Conservation (phyloP, 805 yeast species). For the Wickerhamomyces subpelliculosus region DNA sequence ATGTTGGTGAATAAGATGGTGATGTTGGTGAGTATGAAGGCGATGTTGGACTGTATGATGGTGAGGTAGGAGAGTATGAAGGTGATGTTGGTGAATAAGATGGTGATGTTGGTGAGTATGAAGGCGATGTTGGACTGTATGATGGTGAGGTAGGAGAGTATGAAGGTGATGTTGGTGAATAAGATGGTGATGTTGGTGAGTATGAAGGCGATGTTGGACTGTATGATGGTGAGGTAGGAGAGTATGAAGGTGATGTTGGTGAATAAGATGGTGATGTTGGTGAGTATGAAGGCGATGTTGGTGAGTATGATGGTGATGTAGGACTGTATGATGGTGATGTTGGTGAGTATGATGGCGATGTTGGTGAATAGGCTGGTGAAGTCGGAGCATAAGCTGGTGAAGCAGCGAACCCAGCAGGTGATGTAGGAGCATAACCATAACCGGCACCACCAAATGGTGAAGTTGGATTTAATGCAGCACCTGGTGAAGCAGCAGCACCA, state of each 20-base stretch:
- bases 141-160: slow-evolving; percentile 76
- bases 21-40: slow-evolving; percentile 77
- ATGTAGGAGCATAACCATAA: slow-evolving; percentile 36
- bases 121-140: slow-evolving; percentile 55
- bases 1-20: slow-evolving; percentile 69
- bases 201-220: slow-evolving; percentile 73
- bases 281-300: slow-evolving; percentile 67
- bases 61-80: slow-evolving; percentile 70
- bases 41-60: slow-evolving; percentile 70
- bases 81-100: slow-evolving; percentile 72
- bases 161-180: slow-evolving; percentile 62
- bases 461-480: slow-evolving; percentile 37
- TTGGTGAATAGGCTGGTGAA: slow-evolving; percentile 68
- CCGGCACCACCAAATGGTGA: slow-evolving; percentile 40
- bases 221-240: slow-evolving; percentile 66
- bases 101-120: slow-evolving; percentile 77
- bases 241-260: slow-evolving; percentile 67
- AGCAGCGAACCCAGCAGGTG: slow-evolving; percentile 44
- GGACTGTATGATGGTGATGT: slow-evolving; percentile 61
- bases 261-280: slow-evolving; percentile 77
- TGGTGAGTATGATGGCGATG: slow-evolving; percentile 52
- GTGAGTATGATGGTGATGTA: slow-evolving; percentile 63
- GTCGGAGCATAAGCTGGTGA: slow-evolving; percentile 60
- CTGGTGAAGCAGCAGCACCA: slow-evolving; percentile 58
- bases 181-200: slow-evolving; percentile 63